A percentile compares a stretch with the other conserved stretches of the same genome.
Conservation (phyloP, 73 alveolate species). For the Tetrahymena thermophila region DNA sequence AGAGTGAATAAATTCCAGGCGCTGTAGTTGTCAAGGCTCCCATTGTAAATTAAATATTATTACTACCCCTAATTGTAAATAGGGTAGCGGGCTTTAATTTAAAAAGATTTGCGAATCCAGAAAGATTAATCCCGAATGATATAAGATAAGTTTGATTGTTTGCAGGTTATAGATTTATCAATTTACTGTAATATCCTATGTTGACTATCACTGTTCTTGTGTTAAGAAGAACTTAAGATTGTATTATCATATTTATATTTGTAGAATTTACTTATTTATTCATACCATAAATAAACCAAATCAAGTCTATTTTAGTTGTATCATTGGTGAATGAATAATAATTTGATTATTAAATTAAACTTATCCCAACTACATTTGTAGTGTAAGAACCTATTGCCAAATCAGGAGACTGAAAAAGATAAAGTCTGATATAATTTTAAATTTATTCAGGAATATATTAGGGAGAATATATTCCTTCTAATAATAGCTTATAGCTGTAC, state of each 20-base stretch:
- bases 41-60: not conserved
- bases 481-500: not conserved
- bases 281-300: not conserved
- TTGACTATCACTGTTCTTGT: not conserved
- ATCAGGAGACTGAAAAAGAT: not conserved
- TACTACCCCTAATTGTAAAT: not conserved
- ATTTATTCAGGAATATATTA: not conserved
- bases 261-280: not conserved
- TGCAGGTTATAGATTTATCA: not conserved
- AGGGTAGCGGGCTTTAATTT: not conserved
- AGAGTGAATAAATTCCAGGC: not conserved
- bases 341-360: not conserved
- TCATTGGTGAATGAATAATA: not conserved
- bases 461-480: not conserved
- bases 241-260: not conserved
- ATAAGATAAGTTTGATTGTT: not conserved
- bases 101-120: not conserved
- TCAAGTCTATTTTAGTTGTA: not conserved
- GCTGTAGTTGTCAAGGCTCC: not conserved
- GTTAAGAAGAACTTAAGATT: not conserved
- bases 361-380: not conserved
- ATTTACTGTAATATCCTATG: not conserved
- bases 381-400: not conserved
- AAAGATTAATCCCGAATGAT: not conserved
- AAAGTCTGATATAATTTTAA: not conserved